Evolutionary conservation across 139 green algal genomes (phyloP).

Genomic region (Picochlorum sp.): DNA sequence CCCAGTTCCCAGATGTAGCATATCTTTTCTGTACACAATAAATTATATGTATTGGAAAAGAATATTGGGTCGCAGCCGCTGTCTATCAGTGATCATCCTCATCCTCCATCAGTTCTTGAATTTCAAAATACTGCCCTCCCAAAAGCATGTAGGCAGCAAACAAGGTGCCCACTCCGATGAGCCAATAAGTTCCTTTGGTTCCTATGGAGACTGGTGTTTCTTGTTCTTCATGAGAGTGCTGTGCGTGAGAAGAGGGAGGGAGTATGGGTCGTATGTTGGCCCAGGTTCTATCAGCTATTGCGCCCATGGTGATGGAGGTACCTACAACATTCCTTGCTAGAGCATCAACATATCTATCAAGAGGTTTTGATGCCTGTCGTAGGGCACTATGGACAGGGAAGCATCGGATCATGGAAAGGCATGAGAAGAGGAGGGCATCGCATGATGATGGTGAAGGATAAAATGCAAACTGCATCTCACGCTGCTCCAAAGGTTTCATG

Average conservation of each 20-base stretch:
- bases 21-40: too few species aligned
- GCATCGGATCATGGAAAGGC: conserved; percentile 16
- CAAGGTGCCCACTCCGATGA: conserved; percentile 16
- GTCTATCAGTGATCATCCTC: neutral
- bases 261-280: neutral
- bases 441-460: conserved; percentile 12
- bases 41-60: too few species aligned
- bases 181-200: conserved; percentile 24
- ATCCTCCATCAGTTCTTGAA: conserved; percentile 6
- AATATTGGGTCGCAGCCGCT: too few species aligned
- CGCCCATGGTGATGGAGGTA: neutral
- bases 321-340: neutral
- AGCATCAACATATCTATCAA: conserved; percentile 12
- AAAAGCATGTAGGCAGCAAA: conserved; percentile 21
- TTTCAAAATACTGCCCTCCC: conserved; percentile 24
- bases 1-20: too few species aligned
- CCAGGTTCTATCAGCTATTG: conserved; percentile 4
- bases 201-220: neutral
- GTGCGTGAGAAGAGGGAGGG: neutral
- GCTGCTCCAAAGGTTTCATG: neutral
- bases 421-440: conserved; percentile 18
- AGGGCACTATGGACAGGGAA: conserved; percentile 23
- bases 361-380: neutral
- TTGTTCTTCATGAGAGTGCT: neutral
- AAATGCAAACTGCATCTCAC: conserved; percentile 8